Base-by-base conservation (phyloP, 148 eudicot genomes). In the Nepenthes mirabilis region DNA sequence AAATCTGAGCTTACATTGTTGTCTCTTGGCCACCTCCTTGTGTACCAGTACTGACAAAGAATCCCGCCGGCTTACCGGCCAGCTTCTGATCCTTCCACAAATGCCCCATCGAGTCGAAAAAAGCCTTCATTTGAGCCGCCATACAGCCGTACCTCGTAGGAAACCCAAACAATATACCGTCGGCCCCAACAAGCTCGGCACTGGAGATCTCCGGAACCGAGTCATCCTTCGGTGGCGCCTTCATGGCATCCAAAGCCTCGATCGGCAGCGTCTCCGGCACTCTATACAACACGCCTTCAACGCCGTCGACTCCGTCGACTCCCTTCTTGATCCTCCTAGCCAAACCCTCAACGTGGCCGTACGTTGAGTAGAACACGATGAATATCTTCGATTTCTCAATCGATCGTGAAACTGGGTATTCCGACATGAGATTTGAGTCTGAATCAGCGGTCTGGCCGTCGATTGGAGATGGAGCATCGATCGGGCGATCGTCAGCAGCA, bases 1-100 rank as follows among this genome's bases (percentile, higher is more conserved):
- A 23, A 23, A 23, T 23, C 32, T n/a, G 51, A 35, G 48, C 97
- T 84, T 79, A 91, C 97, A 91, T 95, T 50, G 97, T 84, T 8
- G 95, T 91, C 80, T 91, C 97, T 62, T 91, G 97, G 35, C 97
- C 97, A 36, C 97, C 97, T 14, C 97, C 97, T 65, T 91, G 97
- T 4, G 93, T 87, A 0, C 95, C 97, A 1, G 93, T 83, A 65
- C 97, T 87, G 9, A 91, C 86, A 49, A 91, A 91, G 57, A 91
- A 91, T 6, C 97, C 97, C 2, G 95, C 97, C 0, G 97, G 97
- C 55, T 87, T 87, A 10, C 95, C 97, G 0, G 86, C 87, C 5
- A 91, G 91, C 64, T 64, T 64, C 71, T 91, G 97, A 58, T 82
- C 91, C 70, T 65, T 87, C 97, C 97, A 91, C 65, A 91, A 43